These are phyloP conservation scores for Arxiozyma heterogenica DNA, from an alignment of 1,139 yeast species.

Conservation along the genomic window DNA sequence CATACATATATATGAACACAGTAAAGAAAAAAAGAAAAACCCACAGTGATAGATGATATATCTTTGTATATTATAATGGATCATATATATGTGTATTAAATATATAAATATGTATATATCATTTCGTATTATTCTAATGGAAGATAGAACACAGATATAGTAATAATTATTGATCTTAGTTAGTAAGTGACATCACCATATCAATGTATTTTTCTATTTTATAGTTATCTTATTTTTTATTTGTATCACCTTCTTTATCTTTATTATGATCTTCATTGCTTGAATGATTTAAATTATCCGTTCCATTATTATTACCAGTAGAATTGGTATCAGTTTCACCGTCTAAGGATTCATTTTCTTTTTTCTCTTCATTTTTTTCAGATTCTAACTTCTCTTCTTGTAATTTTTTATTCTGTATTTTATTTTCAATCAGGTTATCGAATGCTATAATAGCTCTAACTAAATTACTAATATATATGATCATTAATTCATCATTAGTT, in stretches of 20 bases:
- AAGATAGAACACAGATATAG: not conserved
- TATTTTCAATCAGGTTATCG: constrained; percentile 93
- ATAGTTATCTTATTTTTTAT: not conserved
- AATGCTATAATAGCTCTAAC: constrained; percentile 94
- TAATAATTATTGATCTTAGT: not conserved
- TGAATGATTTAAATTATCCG: not conserved
- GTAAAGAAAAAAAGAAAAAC: not conserved
- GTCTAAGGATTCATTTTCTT: not conserved
- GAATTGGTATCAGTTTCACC: constrained; percentile 16
- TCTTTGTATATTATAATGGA: not conserved
- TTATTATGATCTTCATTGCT: constrained; percentile 7
- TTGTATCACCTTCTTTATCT: constrained; percentile 1
- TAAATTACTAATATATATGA: constrained; percentile 77
- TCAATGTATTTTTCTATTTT: no score
- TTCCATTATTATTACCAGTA: no score
- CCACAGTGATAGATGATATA: no score
- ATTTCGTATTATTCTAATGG: not conserved
- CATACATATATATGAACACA: no score
- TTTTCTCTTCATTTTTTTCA: constrained; percentile 11
- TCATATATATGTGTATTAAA: not conserved
- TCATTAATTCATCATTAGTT: constrained; percentile 93
- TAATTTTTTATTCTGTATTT: constrained; percentile 69
- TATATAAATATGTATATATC: no score
- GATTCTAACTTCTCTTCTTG: constrained; percentile 26
- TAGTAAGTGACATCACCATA: no score